Evolutionary conservation across 345 rosid genomes (phyloP).

Genomic region (Eucalyptus polyanthemos): DNA sequence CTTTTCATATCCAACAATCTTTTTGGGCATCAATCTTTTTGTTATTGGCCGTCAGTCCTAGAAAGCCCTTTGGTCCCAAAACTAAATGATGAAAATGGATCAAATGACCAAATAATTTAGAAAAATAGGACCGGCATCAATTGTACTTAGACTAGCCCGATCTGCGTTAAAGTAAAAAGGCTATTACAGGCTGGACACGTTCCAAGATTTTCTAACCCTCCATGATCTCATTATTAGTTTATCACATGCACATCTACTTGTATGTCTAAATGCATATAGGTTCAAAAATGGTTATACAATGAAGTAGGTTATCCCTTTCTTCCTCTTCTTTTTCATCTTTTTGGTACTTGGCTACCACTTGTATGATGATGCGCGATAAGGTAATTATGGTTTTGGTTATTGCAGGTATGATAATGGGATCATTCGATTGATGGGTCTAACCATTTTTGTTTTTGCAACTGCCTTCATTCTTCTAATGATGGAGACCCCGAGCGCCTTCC

Average conservation of each 20-base stretch:
- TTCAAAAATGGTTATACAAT: not conserved
- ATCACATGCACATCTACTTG: not conserved
- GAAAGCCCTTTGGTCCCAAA: no score
- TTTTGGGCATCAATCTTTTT: no score
- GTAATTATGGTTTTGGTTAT: not conserved
- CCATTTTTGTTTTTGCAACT: conserved; percentile 16
- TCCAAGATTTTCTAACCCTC: not conserved
- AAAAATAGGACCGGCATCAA: not conserved
- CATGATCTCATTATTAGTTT: not conserved
- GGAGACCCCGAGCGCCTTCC: conserved; percentile 21
- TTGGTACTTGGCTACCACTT: not conserved
- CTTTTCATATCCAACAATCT: not conserved
- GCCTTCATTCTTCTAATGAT: conserved; percentile 22
- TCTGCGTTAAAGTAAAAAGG: not conserved
- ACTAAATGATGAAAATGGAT: no score
- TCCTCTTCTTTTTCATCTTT: no score
- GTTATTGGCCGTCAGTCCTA: no score
- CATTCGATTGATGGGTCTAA: conserved; percentile 14
- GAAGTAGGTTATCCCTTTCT: not conserved
- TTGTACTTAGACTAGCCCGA: fast-evolving
- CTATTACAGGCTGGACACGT: not conserved
- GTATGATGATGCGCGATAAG: not conserved
- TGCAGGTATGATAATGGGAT: conserved; percentile 15
- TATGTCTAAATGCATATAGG: not conserved
- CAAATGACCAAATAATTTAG: no score